Base-by-base conservation (phyloP, 1,284 basidiomycete genomes). In the Melanopsichium pennsylvanicum region DNA sequence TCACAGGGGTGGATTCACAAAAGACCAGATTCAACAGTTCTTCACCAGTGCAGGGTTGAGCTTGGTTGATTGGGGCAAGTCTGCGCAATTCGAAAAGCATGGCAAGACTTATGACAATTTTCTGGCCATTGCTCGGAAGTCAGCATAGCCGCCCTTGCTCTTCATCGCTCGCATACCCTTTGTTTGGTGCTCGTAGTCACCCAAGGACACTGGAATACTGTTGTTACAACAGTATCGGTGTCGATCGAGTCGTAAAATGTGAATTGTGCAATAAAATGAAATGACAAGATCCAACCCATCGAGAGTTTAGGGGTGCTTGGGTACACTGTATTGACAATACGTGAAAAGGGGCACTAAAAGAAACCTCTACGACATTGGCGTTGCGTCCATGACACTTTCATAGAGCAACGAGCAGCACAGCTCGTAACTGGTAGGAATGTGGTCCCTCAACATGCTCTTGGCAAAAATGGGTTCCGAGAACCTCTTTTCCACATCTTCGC, bases 381-480 rank as follows among this genome's bases (percentile, higher is more conserved):
- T 18, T 3, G 29, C n/a, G 27, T 60, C 62, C 12, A 75, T 33
- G 13, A 72, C 44, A 23, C 59, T 58, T 33, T 74, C 70, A 23
- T 48, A 74, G 16, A 76, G 51, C 44, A 76, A 52, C 35, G 62
- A 68, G 47, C 69, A 70, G 40, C 72, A 74, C n/a, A 75, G 40
- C 54, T 76, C 74, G 45, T 76, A 76, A 18, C 74, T 74, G 12
- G 69, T 76, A 1, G 75, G 75, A 5, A 74, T 63, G 31, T 77
- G 75, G 48, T 77, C 75, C 29, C 74, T 25, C 22, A 77, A 31
- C 70, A 77, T 71, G 25, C 63, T 72, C 45, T 72, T 68, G 4
- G 73, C 64, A 31, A 76, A 84, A 70, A 84, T 64, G 51, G 84
- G 83, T 58, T 85, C 84, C 18, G 82, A 78, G 70, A 85, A 85